Conservation (phyloP, 208 protist genomes). For the Porcisia hertigi region DNA sequence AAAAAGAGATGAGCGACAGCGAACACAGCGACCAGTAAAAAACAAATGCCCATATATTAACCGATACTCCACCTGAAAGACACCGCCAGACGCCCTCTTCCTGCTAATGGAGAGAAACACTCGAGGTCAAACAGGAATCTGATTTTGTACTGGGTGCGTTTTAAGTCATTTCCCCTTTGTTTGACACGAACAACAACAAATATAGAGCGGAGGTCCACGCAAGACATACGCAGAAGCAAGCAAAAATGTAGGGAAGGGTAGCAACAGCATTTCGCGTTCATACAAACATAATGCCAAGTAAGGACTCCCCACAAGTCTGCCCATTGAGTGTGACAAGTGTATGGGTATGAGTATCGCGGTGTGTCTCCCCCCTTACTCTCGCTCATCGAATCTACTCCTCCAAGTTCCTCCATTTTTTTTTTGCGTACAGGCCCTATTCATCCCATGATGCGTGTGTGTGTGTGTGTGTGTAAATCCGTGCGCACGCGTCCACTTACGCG, state of each 20-base stretch:
- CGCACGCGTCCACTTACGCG: neutral
- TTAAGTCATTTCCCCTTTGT: neutral
- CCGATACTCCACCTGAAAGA: neutral
- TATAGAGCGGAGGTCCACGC: neutral
- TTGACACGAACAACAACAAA: neutral
- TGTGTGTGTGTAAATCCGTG: neutral
- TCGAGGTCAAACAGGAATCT: neutral
- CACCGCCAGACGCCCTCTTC: neutral
- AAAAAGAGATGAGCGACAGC: slow-evolving; percentile 11
- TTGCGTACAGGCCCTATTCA: neutral
- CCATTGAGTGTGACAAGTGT: neutral
- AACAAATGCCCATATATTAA: neutral
- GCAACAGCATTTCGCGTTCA: neutral
- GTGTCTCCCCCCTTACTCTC: neutral
- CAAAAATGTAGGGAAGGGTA: neutral
- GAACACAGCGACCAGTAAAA: neutral
- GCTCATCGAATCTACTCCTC: neutral
- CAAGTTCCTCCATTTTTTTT: neutral
- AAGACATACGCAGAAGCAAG: neutral
- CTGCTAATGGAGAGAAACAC: neutral
- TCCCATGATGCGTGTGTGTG: neutral
- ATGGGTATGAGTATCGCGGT: slow-evolving; percentile 1
- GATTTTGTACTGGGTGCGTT: neutral
- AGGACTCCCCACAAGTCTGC: neutral
- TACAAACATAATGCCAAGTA: neutral